Percentiles rank a stretch among this genome's conserved stretches.
Conservation (phyloP, 2,329 filamentous ascomycete species). For the Tolypocladium nubicola region DNA sequence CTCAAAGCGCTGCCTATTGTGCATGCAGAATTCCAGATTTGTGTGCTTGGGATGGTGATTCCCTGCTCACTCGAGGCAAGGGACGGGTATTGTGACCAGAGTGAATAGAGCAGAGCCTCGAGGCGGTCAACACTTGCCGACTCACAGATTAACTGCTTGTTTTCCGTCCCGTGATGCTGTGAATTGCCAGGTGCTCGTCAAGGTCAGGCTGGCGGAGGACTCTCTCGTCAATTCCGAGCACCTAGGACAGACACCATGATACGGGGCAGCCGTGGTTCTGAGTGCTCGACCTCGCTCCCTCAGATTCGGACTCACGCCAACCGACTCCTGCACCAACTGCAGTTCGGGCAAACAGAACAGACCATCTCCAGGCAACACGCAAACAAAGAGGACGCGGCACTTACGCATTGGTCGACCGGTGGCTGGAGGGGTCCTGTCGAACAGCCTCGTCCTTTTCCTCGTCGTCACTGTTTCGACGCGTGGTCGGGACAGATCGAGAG, state of each 20-base stretch:
- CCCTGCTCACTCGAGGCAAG: not conserved
- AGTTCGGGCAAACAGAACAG: not conserved
- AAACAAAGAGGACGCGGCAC: slow-evolving; percentile 28
- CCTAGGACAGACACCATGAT: not conserved
- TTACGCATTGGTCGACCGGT: slow-evolving; percentile 69
- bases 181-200: not conserved
- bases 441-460: slow-evolving; percentile 75
- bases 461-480: slow-evolving; percentile 83
- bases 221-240: not conserved
- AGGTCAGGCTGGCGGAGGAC: not conserved
- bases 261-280: not conserved
- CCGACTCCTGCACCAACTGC: not conserved
- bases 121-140: not conserved
- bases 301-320: not conserved
- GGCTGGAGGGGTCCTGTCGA: slow-evolving; percentile 57
- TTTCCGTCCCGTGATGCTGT: not conserved
- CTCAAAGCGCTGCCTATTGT: not conserved
- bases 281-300: not conserved
- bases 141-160: not conserved
- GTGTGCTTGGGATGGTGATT: not conserved
- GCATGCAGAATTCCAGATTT: not conserved
- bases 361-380: slow-evolving; percentile 4
- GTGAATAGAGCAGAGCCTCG: not conserved
- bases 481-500: slow-evolving; percentile 77
- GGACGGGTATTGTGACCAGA: not conserved